Evolutionary conservation across 2,329 filamentous ascomycete genomes (phyloP), one percentile per base, ranked within the genome.

Genomic region (Rutstroemia sydowiana): DNA sequence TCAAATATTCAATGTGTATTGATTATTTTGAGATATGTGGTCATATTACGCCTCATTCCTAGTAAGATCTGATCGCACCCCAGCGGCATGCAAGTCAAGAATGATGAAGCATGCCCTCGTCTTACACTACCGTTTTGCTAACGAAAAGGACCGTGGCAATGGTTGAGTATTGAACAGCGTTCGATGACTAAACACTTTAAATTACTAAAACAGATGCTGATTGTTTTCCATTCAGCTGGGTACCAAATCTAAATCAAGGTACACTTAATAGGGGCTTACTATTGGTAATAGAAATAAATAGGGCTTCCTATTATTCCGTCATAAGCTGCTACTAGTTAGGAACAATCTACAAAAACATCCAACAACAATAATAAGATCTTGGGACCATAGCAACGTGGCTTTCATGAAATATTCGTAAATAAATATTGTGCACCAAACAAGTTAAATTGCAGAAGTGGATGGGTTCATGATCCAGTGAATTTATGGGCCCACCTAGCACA

Each of bases 51-150:
- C 14, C 23, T n/a, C 32, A 37, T 34, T 18, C 48, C 34, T 51
- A 3, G 23, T 32, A 20, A 46, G 34, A 46, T 51, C 41, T 45
- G 41, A 51, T 46, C 42, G 41, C 48, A 51, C 21, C 42, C 48
- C 41, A 45, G 41, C 30, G 30, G 14, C 11, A 46, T 40, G 41
- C 34, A 13, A 21, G 32, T 4, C 13, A 34, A 45, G n/a, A 45
- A 51, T 23, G 13, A 45, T 45, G 28, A 36, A 21, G 40, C 30
- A 37, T 50, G 48, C 18, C 41, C 41, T 32, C 39, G 41, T 51
- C 16, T n/a, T 14, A 45, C 40, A 39, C 41, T 51, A 51, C 23
- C 16, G 16, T 23, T 51, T 45, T n/a, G 16, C 11, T 45, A 31
- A 31, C 23, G 16, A 34, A 45, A 14, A 6, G 39, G 32, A 23